A percentile compares a stretch with the other conserved stretches of the same genome.
These are phyloP conservation scores for Syzygium grande DNA, from an alignment of 345 rosid species.

Conservation along the genomic window DNA sequence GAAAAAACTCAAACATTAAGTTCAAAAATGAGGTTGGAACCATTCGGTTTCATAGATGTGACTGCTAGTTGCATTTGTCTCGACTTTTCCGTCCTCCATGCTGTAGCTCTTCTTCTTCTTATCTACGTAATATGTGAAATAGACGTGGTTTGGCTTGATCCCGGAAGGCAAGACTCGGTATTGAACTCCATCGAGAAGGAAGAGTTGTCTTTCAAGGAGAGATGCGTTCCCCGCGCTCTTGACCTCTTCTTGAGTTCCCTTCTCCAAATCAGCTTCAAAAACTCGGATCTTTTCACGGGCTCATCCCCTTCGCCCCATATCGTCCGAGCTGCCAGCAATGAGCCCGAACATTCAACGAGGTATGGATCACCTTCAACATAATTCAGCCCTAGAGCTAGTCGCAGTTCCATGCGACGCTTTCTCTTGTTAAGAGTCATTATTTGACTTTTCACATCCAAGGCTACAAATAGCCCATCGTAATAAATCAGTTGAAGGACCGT, in stretches of 20 bases:
- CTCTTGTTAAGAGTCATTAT: not conserved
- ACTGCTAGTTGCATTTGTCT: not conserved
- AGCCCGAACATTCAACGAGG: not conserved
- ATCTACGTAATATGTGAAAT: not conserved
- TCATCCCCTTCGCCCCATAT: not conserved
- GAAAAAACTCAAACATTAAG: too few species aligned
- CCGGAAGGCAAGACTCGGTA: not conserved
- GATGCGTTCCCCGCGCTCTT: fast-evolving
- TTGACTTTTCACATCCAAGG: not conserved
- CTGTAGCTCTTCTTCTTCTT: not conserved
- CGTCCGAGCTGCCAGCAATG: not conserved
- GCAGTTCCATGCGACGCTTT: not conserved
- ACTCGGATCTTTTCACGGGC: not conserved
- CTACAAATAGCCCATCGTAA: not conserved
- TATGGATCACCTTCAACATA: not conserved
- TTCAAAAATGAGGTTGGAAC: not conserved
- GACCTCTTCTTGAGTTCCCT: not conserved
- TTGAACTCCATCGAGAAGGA: not conserved
- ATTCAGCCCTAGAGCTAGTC: not conserved
- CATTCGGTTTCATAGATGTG: not conserved
- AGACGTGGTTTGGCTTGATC: not conserved
- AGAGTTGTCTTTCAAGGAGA: not conserved
- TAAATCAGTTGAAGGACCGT: not conserved
- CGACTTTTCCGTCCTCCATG: not conserved
- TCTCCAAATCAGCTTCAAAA: not conserved